Conservation (phyloP, 495 filamentous ascomycete species). For the Annulohypoxylon nitens region DNA sequence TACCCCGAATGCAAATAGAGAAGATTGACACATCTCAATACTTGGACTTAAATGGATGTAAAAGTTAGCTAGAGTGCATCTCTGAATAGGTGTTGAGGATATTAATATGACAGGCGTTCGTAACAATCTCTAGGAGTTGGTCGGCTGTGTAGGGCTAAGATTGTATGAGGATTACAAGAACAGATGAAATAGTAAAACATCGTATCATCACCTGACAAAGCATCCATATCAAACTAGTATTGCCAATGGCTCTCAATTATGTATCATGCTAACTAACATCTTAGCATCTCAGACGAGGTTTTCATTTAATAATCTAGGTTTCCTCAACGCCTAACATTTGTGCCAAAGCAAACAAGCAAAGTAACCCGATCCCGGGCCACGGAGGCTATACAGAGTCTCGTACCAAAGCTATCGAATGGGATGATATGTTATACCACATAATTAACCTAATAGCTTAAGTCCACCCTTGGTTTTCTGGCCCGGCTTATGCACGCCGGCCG, state of each 20-base stretch:
- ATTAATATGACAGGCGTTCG: neutral
- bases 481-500: constrained; percentile 81
- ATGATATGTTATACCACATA: too few species aligned
- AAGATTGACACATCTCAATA: constrained; percentile 21
- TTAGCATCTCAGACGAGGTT: neutral
- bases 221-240: neutral
- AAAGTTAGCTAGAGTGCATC: neutral
- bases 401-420: too few species aligned
- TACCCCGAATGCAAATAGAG: constrained; percentile 38
- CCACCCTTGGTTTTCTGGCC: constrained; percentile 84
- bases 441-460: constrained; percentile 79
- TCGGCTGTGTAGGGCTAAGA: neutral
- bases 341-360: constrained; percentile 2
- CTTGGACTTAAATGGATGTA: constrained; percentile 14
- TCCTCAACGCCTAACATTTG: constrained; percentile 24
- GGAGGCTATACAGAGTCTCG: neutral
- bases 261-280: neutral
- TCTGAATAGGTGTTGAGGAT: neutral
- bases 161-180: constrained; percentile 4
- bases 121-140: neutral
- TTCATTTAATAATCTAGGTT: constrained; percentile 4
- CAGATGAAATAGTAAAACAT: neutral
- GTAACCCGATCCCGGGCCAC: neutral
- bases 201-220: neutral
- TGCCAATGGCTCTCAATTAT: constrained; percentile 16